Percentiles rank a stretch among this genome's conserved stretches.
Conservation (phyloP, 257 asterid genomes). For the Solanum medicagineum region DNA sequence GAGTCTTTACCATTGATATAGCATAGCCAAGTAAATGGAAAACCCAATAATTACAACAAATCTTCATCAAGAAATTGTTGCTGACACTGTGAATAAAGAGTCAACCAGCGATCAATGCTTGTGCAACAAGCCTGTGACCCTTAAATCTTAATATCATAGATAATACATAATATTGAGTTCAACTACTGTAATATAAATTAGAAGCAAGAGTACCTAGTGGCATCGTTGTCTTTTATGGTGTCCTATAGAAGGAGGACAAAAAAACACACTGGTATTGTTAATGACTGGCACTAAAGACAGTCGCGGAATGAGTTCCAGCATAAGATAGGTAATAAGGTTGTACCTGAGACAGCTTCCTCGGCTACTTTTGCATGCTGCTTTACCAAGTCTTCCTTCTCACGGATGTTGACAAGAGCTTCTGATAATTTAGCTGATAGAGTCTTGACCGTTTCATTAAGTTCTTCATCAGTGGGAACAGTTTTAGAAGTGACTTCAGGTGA, state of each 20-base stretch:
- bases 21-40: neutral
- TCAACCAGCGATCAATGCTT: neutral
- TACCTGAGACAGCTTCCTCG: slow-evolving; percentile 97
- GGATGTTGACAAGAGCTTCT: slow-evolving; percentile 57
- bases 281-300: neutral
- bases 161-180: neutral
- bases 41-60: neutral
- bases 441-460: slow-evolving; percentile 29
- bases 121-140: neutral
- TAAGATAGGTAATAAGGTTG: neutral
- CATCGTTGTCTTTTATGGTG: neutral
- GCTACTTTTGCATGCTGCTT: slow-evolving; percentile 93
- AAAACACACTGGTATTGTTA: neutral
- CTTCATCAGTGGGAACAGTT: slow-evolving; percentile 36
- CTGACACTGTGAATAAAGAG: neutral
- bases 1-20: neutral
- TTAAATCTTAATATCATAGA: neutral
- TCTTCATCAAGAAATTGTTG: neutral
- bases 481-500: slow-evolving; percentile 85
- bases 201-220: neutral
- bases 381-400: slow-evolving; percentile 72
- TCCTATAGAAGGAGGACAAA: neutral
- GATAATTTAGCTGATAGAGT: slow-evolving; percentile 55
- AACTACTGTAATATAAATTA: neutral
- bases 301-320: neutral